Percentiles rank a stretch among this genome's conserved stretches.
phyloP scores from a whole-genome alignment of 2,329 filamentous ascomycete species.

The Aureobasidium uvarum region DNA sequence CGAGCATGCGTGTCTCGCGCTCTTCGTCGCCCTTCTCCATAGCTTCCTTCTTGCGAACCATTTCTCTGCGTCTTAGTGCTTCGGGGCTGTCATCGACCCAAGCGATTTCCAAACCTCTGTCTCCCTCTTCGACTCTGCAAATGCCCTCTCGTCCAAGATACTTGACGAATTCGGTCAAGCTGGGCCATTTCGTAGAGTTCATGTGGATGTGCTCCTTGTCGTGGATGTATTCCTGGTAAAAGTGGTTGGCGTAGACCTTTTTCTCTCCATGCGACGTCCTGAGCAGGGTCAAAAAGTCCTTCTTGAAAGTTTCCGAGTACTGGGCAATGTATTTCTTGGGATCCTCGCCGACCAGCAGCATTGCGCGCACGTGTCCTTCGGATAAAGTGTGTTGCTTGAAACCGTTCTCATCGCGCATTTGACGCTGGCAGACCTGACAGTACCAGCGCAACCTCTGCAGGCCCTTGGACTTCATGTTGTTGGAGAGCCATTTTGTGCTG shows the following conservation, averaged over 20 bases:
- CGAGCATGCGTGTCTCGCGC: slow-evolving; percentile 76
- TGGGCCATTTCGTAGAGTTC: slow-evolving; percentile 88
- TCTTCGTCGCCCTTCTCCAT: slow-evolving; percentile 91
- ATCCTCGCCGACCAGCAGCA: slow-evolving; percentile 83
- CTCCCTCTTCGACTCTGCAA: slow-evolving; percentile 84
- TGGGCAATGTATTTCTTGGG: slow-evolving; percentile 79
- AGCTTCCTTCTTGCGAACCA: slow-evolving; percentile 76
- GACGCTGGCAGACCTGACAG: slow-evolving; percentile 74
- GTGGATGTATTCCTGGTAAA: slow-evolving; percentile 91
- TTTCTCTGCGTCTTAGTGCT: slow-evolving; percentile 74
- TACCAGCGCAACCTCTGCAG: slow-evolving; percentile 85
- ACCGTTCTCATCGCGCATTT: slow-evolving; percentile 81
- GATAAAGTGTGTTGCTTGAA: slow-evolving; percentile 79
- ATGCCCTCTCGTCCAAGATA: slow-evolving; percentile 81
- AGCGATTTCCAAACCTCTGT: slow-evolving; percentile 79
- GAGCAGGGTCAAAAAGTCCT: slow-evolving; percentile 74
- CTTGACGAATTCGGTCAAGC: slow-evolving; percentile 86
- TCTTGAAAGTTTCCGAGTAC: slow-evolving; percentile 76
- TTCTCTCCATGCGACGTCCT: slow-evolving; percentile 89
- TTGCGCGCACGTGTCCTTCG: slow-evolving; percentile 85
- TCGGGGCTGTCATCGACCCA: slow-evolving; percentile 94
- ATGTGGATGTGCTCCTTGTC: slow-evolving; percentile 89
- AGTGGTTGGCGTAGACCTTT: slow-evolving; percentile 80
- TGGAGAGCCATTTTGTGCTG: slow-evolving; percentile 83
- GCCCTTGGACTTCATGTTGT: slow-evolving; percentile 82